Evolutionary conservation across 1,284 basidiomycete genomes (phyloP).

Genomic region (Papiliotrema laurentii): DNA sequence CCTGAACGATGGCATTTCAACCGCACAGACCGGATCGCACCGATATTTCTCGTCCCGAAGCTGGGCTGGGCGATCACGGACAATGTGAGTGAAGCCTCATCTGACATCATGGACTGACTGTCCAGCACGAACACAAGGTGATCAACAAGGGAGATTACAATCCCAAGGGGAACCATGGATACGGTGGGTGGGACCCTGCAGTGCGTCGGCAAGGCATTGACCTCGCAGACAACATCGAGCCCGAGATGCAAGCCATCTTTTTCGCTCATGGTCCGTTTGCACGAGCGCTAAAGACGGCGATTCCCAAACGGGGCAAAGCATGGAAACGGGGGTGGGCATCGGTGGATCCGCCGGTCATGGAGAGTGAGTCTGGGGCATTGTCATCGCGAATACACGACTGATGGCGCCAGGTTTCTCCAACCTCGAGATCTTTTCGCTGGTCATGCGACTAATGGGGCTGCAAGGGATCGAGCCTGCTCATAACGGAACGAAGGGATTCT

Average conservation of each 20-base stretch:
- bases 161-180: constrained; percentile 56
- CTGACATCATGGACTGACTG: background rate
- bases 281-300: constrained; percentile 58
- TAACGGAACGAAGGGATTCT: constrained; percentile 61
- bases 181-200: constrained; percentile 52
- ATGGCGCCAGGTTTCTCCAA: constrained; percentile 61
- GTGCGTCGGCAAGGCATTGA: constrained; percentile 54
- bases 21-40: constrained; percentile 68
- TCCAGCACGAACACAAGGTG: constrained; percentile 44
- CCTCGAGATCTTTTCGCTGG: constrained; percentile 76
- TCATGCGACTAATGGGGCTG: constrained; percentile 69
- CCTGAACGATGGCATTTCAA: constrained; percentile 72
- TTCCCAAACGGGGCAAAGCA: constrained; percentile 2
- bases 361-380: constrained; percentile 36
- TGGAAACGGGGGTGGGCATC: constrained; percentile 24
- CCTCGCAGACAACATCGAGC: constrained; percentile 68
- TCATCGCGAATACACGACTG: background rate
- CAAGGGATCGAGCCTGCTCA: constrained; percentile 57
- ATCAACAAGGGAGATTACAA: constrained; percentile 57
- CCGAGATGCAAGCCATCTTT: constrained; percentile 82
- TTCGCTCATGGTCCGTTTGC: constrained; percentile 84
- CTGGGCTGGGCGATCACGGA: constrained; percentile 69
- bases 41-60: constrained; percentile 76
- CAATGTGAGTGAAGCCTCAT: constrained; percentile 22
- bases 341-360: constrained; percentile 65